Evolutionary conservation across 2,329 filamentous ascomycete genomes (phyloP).

Genomic region (Nemania sp.): DNA sequence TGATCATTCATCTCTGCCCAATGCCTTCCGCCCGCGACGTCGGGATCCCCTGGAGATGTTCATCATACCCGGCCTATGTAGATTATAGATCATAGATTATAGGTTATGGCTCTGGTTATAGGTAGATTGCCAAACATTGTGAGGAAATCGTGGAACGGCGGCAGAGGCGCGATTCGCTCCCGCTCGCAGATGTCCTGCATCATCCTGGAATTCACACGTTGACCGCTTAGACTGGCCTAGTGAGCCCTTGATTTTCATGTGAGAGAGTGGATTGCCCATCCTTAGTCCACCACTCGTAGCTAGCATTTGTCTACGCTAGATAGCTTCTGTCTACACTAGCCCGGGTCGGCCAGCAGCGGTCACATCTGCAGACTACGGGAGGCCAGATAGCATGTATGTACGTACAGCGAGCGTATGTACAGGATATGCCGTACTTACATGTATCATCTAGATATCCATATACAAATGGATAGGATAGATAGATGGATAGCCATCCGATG

Average conservation of each 20-base stretch:
- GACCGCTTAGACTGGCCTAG: constrained; percentile 47
- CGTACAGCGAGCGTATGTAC: not conserved
- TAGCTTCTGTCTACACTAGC: constrained; percentile 7
- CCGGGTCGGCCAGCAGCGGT: constrained; percentile 28
- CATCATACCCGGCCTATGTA: too few species aligned
- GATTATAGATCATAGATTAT: too few species aligned
- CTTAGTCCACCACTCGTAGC: constrained; percentile 32
- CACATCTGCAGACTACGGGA: constrained; percentile 23
- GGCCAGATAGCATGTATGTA: not conserved
- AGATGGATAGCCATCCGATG: constrained; percentile 28
- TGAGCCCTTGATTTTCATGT: constrained; percentile 37
- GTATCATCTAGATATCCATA: constrained; percentile 14
- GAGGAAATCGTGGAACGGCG: constrained; percentile 33
- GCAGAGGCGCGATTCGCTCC: constrained; percentile 41
- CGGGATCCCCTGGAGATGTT: constrained; percentile 23
- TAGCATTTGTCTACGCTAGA: constrained; percentile 8
- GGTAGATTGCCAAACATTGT: constrained; percentile 21
- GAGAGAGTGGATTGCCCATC: constrained; percentile 40
- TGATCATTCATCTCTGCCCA: constrained; percentile 20
- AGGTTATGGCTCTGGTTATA: too few species aligned
- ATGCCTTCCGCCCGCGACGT: constrained; percentile 3
- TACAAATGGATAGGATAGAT: not conserved
- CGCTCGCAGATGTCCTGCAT: constrained; percentile 40
- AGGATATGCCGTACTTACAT: not conserved
- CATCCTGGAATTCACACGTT: constrained; percentile 49